These are phyloP conservation scores for Torrubiellomyces zombiae DNA, from an alignment of 2,329 filamentous ascomycete genomes.

Conservation along the genomic window DNA sequence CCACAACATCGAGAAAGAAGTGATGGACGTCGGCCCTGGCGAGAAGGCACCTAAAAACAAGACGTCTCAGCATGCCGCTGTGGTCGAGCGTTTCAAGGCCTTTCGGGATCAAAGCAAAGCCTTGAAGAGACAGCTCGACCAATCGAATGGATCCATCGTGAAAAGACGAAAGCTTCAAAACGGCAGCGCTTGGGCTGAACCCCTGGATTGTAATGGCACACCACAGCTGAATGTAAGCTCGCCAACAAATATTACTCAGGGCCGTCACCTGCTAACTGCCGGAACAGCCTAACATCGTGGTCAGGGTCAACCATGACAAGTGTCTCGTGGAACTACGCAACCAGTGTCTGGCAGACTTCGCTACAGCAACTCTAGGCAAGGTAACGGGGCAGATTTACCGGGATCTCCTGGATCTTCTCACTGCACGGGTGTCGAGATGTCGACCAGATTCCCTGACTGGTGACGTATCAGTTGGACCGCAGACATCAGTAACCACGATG, in stretches of 20 bases:
- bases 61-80: constrained; percentile 39
- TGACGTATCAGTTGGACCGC: constrained; percentile 13
- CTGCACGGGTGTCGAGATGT: constrained; percentile 51
- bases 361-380: constrained; percentile 51
- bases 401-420: constrained; percentile 52
- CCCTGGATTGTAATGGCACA: constrained; percentile 18
- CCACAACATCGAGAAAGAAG: constrained; percentile 44
- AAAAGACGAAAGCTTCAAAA: constrained; percentile 41
- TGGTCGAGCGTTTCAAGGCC: constrained; percentile 35
- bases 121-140: constrained; percentile 34
- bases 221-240: constrained; percentile 36
- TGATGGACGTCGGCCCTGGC: constrained; percentile 30
- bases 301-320: constrained; percentile 75
- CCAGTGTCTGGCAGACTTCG: constrained; percentile 56
- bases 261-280: constrained; percentile 1
- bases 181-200: constrained; percentile 17
- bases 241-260: constrained; percentile 3
- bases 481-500: constrained; percentile 30
- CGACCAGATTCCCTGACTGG: constrained; percentile 33
- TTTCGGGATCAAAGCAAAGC: constrained; percentile 34
- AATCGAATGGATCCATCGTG: constrained; percentile 18
- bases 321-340: constrained; percentile 71
- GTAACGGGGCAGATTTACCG: constrained; percentile 66
- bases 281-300: constrained; percentile 48
- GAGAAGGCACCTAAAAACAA: constrained; percentile 43